These are phyloP conservation scores for Straminergon stramineum DNA, from an alignment of 225 moss, liverwort and hornwort species.

Conservation along the genomic window DNA sequence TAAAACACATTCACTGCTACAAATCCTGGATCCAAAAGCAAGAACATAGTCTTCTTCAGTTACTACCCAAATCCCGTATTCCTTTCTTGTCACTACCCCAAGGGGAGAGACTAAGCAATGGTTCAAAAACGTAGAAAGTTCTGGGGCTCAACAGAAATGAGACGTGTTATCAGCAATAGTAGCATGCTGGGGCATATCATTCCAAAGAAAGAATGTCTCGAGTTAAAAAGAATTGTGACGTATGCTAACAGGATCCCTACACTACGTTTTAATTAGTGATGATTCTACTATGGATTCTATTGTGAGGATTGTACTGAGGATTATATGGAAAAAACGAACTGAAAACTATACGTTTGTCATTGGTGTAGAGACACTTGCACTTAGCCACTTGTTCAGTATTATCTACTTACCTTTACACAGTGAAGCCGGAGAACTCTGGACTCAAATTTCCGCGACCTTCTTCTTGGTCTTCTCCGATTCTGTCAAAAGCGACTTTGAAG, in stretches of 20 bases:
- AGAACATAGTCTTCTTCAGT: neutral
- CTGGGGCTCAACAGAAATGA: neutral
- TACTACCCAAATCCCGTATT: neutral
- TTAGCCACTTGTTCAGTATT: neutral
- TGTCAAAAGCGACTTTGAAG: neutral
- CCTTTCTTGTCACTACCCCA: neutral
- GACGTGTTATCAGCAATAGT: neutral
- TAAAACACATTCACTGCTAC: neutral
- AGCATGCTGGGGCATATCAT: neutral
- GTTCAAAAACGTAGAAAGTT: neutral
- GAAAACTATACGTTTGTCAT: too few species aligned
- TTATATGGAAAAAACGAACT: neutral
- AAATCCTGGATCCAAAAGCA: slow-evolving; percentile 1
- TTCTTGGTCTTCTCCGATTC: neutral
- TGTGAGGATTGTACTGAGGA: neutral
- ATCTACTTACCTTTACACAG: slow-evolving; percentile 3
- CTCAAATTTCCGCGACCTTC: neutral
- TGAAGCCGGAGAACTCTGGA: neutral
- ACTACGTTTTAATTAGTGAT: neutral
- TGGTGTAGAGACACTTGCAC: neutral
- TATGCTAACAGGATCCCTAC: neutral
- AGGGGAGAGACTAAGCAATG: neutral
- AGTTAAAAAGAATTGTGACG: neutral
- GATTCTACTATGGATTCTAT: neutral
- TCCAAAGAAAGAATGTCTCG: neutral